Evolutionary conservation across 1,284 basidiomycete genomes (phyloP).

Genomic region (Cryptococcus floricola): DNA sequence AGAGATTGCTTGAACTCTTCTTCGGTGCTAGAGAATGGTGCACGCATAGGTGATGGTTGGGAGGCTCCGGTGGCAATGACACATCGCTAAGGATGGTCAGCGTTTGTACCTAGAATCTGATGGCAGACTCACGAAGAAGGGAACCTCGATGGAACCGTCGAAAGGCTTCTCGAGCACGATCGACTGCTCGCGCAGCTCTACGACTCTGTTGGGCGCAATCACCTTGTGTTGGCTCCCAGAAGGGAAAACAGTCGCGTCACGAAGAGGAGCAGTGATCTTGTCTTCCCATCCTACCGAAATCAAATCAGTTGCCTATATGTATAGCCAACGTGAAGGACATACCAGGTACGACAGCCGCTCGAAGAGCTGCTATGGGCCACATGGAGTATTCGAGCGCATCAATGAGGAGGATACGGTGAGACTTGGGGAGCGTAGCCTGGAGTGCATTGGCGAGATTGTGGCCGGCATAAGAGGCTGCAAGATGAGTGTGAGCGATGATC

Average conservation of each 20-base stretch:
- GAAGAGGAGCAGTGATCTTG: slow-evolving; percentile 36
- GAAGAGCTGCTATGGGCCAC: slow-evolving; percentile 43
- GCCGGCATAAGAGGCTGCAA: slow-evolving; percentile 37
- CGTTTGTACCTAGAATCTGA: too few relatives aligned
- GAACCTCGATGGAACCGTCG: slow-evolving; percentile 42
- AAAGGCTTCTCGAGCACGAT: slow-evolving; percentile 43
- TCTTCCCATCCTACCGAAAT: slow-evolving; percentile 42
- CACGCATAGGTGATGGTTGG: slow-evolving; percentile 45
- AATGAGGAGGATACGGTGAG: slow-evolving; percentile 50
- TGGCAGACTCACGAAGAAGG: slow-evolving; percentile 42
- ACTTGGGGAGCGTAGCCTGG: slow-evolving; percentile 32
- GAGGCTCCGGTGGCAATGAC: slow-evolving; percentile 44
- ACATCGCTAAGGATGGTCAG: slow-evolving; percentile 21
- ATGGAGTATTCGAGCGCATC: slow-evolving; percentile 45
- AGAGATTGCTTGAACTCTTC: slow-evolving; percentile 24
- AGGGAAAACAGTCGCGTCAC: slow-evolving; percentile 39
- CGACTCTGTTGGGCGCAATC: slow-evolving; percentile 39
- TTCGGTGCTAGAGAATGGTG: slow-evolving; percentile 20
- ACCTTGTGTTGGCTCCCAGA: slow-evolving; percentile 33
- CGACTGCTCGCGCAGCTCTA: slow-evolving; percentile 34
- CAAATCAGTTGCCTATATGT: not conserved
- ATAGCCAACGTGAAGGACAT: slow-evolving; percentile 5
- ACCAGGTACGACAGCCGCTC: slow-evolving; percentile 49
- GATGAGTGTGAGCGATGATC: not conserved
- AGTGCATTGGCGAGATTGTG: slow-evolving; percentile 39